These are phyloP conservation scores for Kwoniella bestiolae DNA, from an alignment of 768 basidiomycete genomes.

Conservation along the genomic window DNA sequence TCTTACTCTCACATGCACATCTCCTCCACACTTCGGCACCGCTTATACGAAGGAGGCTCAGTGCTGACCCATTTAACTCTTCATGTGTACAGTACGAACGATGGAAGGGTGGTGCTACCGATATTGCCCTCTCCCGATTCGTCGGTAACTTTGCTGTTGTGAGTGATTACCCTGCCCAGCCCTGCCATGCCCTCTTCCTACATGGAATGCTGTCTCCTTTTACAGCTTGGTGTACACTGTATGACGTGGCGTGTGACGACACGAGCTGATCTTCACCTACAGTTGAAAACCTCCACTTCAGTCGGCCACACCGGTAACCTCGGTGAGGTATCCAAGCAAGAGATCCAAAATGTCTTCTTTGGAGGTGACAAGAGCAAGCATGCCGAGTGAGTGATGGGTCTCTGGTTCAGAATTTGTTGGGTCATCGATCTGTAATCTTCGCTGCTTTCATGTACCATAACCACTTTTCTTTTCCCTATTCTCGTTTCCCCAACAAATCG, in stretches of 20 bases:
- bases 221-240: too few relatives aligned
- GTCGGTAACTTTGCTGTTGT: constrained; percentile 49
- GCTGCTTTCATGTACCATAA: background rate
- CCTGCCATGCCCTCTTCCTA: background rate
- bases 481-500: too few relatives aligned
- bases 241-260: too few relatives aligned
- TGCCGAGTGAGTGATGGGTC: constrained; percentile 43
- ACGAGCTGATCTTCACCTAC: background rate
- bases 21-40: too few relatives aligned
- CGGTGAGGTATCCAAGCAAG: constrained; percentile 50
- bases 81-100: constrained; percentile 43
- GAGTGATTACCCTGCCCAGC: constrained; percentile 11
- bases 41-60: too few relatives aligned
- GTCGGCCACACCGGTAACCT: constrained; percentile 51
- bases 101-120: constrained; percentile 48
- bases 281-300: constrained; percentile 47
- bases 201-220: background rate
- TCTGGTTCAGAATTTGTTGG: background rate
- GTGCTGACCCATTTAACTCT: constrained; percentile 1
- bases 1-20: too few relatives aligned
- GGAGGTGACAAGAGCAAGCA: constrained; percentile 51
- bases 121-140: constrained; percentile 49
- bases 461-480: too few relatives aligned
- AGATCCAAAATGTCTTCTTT: constrained; percentile 52
- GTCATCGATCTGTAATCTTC: background rate